These are phyloP conservation scores for Gracilaria caudata DNA, from an alignment of 23 red algal species.

Conservation along the genomic window DNA sequence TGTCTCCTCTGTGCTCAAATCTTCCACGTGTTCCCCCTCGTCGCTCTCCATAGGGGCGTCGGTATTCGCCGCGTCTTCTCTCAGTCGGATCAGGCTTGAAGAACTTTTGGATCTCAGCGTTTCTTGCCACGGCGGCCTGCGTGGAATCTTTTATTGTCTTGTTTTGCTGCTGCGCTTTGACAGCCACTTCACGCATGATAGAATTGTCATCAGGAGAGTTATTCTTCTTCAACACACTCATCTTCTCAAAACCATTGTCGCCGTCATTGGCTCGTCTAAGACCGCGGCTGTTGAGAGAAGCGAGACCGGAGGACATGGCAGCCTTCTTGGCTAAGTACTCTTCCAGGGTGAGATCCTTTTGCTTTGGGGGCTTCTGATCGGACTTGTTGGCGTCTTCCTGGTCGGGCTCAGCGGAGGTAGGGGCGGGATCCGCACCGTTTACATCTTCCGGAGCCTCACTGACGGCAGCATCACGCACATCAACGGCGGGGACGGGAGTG, in stretches of 20 bases:
- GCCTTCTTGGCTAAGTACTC: conserved; percentile 73
- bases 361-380: conserved; percentile 19
- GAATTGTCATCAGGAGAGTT: conserved; percentile 6
- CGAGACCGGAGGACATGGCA: conserved; percentile 26
- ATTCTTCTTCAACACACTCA: conserved; percentile 62
- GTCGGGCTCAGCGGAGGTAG: neutral
- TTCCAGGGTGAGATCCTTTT: conserved; percentile 62
- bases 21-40: conserved; percentile 4
- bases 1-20: neutral
- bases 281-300: conserved; percentile 36
- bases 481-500: conserved; percentile 6
- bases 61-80: conserved; percentile 9
- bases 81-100: conserved; percentile 50
- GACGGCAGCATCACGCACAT: conserved; percentile 28
- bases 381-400: conserved; percentile 6
- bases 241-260: conserved; percentile 47
- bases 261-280: conserved; percentile 55
- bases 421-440: neutral
- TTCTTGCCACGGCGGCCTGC: conserved; percentile 56
- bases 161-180: conserved; percentile 53
- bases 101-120: conserved; percentile 74
- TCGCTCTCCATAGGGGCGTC: conserved; percentile 22
- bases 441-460: neutral
- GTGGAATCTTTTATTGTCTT: conserved; percentile 62
- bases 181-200: conserved; percentile 39